Evolutionary conservation across 1,139 yeast genomes (phyloP).

Genomic region (Sugiyamaella novakii): DNA sequence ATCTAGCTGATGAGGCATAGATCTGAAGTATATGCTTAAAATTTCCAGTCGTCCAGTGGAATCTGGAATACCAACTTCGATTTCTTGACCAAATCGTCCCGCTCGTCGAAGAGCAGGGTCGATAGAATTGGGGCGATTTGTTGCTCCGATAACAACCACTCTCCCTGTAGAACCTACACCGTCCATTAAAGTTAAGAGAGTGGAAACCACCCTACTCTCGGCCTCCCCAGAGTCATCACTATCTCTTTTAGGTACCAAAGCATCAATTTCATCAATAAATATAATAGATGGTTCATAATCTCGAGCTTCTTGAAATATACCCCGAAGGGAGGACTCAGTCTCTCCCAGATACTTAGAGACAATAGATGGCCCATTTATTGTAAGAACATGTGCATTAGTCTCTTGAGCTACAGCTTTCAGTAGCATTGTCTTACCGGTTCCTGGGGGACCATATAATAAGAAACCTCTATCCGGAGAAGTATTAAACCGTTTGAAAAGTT

Average conservation of each 20-base stretch:
- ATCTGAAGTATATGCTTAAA: constrained; percentile 59
- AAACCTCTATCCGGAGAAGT: constrained; percentile 88
- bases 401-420: constrained; percentile 78
- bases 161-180: constrained; percentile 73
- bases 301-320: constrained; percentile 80
- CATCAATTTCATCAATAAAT: constrained; percentile 90
- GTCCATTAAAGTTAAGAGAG: constrained; percentile 85
- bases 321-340: constrained; percentile 80
- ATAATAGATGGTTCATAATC: constrained; percentile 83
- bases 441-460: constrained; percentile 92
- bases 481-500: constrained; percentile 78
- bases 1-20: constrained; percentile 65
- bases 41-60: constrained; percentile 93
- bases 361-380: constrained; percentile 88
- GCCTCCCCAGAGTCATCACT: constrained; percentile 88
- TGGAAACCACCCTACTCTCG: constrained; percentile 87
- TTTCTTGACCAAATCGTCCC: constrained; percentile 92
- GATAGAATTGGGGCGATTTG: constrained; percentile 76
- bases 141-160: constrained; percentile 78
- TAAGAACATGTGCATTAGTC: constrained; percentile 71
- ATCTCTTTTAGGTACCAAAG: constrained; percentile 71
- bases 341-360: constrained; percentile 93
- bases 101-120: constrained; percentile 91
- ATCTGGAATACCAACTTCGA: constrained; percentile 97
- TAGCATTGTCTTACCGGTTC: constrained; percentile 94